A percentile compares a stretch with the other conserved stretches of the same genome.
Evolutionary conservation across 1,139 yeast species (phyloP).

Genomic region (Yamadazyma mexicana): DNA sequence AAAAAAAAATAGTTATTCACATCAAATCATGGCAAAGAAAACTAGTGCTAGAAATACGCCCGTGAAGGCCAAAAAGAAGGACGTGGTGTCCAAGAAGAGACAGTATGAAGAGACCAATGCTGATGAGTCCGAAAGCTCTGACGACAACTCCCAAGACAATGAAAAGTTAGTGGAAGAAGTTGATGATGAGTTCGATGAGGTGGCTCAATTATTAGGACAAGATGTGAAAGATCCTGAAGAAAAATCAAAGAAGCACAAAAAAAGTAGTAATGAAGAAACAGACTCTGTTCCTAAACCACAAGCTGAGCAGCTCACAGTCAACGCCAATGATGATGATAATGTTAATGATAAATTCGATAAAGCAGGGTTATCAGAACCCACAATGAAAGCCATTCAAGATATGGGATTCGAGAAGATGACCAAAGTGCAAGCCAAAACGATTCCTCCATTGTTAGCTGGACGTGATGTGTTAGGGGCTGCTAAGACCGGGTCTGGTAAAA

Average conservation of each 20-base stretch:
- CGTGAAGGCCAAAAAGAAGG: conserved; percentile 12
- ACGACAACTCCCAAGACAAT: conserved; percentile 30
- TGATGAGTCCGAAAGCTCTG: conserved; percentile 13
- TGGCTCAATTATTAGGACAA: conserved; percentile 51
- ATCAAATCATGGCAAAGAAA: conserved; percentile 14
- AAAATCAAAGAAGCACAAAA: conserved; percentile 21
- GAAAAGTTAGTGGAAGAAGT: conserved; percentile 48
- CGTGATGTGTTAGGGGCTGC: conserved; percentile 98
- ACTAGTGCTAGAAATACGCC: conserved; percentile 6
- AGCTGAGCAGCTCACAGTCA: conserved; percentile 24
- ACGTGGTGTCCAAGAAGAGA: conserved; percentile 18
- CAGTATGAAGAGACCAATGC: conserved; percentile 4
- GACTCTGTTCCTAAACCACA: conserved; percentile 26
- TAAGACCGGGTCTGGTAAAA: conserved; percentile 97
- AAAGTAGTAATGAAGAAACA: conserved; percentile 13
- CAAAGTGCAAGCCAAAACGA: conserved; percentile 88
- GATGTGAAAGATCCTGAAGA: conserved; percentile 42
- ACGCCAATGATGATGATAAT: conserved; percentile 26
- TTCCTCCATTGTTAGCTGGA: conserved; percentile 93
- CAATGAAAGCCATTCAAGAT: conserved; percentile 71
- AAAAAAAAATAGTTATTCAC: conserved; percentile 5
- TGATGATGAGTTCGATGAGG: conserved; percentile 56
- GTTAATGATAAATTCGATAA: conserved; percentile 45
- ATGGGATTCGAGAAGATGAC: conserved; percentile 95
- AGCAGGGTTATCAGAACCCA: conserved; percentile 71